phyloP scores from a whole-genome alignment of 192 early-diverging fungal species.

The Hyaloraphidium curvatum region DNA sequence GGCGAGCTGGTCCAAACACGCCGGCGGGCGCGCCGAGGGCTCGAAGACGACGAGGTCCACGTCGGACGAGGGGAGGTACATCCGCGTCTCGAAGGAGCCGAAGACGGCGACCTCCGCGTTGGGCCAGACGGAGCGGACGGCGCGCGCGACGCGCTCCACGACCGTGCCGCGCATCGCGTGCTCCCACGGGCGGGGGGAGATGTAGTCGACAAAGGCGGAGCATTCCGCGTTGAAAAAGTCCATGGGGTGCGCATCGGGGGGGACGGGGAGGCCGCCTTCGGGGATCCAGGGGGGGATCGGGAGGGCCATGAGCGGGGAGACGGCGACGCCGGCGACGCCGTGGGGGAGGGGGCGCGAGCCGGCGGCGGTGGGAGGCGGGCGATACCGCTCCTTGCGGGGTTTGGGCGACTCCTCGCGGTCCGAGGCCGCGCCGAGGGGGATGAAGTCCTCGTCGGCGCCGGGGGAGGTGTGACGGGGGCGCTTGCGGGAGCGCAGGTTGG shows the following conservation, averaged over 20 bases:
- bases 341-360: no score
- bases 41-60: constrained; percentile 26
- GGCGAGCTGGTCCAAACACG: constrained; percentile 23
- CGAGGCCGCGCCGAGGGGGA: no score
- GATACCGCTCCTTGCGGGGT: no score
- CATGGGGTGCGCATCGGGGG: neutral
- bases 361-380: no score
- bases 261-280: neutral
- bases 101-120: constrained; percentile 36
- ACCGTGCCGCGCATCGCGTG: constrained; percentile 51
- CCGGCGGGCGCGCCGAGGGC: neutral
- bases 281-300: neutral
- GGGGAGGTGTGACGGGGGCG: no score
- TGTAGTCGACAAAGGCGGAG: constrained; percentile 49
- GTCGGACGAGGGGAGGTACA: constrained; percentile 79
- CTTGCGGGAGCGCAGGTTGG: no score
- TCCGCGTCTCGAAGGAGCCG: constrained; percentile 71
- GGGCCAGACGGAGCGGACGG: constrained; percentile 21
- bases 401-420: no score
- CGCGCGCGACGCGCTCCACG: constrained; percentile 35
- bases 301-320: no score
- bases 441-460: no score
- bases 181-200: constrained; percentile 67
- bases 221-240: constrained; percentile 35
- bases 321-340: no score